Conservation (phyloP, 352 stramenopile genomes). For the Phytophthora pistaciae region DNA sequence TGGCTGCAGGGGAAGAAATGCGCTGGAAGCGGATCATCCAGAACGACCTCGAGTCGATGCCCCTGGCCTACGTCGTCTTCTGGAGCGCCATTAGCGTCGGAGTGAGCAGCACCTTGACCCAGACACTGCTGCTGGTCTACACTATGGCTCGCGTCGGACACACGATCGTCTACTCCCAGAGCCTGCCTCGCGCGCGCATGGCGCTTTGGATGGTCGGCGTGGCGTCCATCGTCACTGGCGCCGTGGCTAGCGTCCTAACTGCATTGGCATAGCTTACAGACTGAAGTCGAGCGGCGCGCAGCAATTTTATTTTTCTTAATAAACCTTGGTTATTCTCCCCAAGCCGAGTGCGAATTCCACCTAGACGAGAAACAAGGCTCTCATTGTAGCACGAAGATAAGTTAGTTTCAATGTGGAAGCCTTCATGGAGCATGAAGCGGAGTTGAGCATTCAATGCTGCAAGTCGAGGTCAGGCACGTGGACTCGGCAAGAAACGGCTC, state of each 20-base stretch:
- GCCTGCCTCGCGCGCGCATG: conserved; percentile 36
- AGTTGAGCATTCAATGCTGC: background rate
- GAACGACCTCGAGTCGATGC: conserved; percentile 74
- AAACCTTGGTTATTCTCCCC: background rate
- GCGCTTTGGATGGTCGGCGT: conserved; percentile 36
- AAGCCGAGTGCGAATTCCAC: no score
- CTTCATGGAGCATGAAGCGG: no score
- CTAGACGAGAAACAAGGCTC: no score
- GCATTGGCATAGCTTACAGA: conserved; percentile 16
- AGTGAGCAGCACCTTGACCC: conserved; percentile 41
- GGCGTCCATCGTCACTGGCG: conserved; percentile 31
- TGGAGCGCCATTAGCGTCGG: conserved; percentile 47
- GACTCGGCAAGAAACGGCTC: conserved; percentile 8
- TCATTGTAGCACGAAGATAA: no score
- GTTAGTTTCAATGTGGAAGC: no score
- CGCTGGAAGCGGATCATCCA: conserved; percentile 67
- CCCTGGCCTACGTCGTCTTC: conserved; percentile 61
- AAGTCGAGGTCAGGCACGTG: conserved; percentile 20
- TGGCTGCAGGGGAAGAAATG: conserved; percentile 39
- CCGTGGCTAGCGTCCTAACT: conserved; percentile 21
- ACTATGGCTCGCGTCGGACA: conserved; percentile 51
- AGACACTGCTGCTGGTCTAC: conserved; percentile 43
- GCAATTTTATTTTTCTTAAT: conserved; percentile 17
- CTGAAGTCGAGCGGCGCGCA: background rate
- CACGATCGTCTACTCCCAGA: conserved; percentile 53